phyloP scores from a whole-genome alignment of 768 basidiomycete species.

The Trametes elegans region DNA sequence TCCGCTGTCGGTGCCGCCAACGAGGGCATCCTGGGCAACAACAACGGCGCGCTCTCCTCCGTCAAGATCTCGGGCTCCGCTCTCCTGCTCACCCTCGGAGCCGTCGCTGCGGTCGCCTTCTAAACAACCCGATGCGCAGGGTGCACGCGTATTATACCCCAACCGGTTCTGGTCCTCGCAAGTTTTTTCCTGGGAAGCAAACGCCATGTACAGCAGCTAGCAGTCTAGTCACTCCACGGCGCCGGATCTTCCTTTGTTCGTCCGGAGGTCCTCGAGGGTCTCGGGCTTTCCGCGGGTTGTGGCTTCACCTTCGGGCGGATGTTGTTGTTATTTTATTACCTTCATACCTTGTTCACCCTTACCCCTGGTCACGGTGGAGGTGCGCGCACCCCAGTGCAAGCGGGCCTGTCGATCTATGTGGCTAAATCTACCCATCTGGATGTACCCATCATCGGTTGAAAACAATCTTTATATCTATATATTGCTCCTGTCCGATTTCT shows the following conservation, averaged over 20 bases:
- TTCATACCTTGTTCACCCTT: background rate
- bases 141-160: conserved; percentile 15
- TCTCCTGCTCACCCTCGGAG: conserved; percentile 25
- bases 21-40: conserved; percentile 26
- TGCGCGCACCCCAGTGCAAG: conserved; percentile 14
- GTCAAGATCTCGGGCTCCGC: conserved; percentile 25
- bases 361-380: conserved; percentile 17
- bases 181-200: conserved; percentile 13
- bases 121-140: conserved; percentile 15
- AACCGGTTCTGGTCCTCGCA: background rate
- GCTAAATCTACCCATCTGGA: background rate
- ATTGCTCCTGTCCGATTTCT: background rate
- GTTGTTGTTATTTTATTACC: conserved; percentile 16
- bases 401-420: conserved; percentile 13
- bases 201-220: conserved; percentile 21
- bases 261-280: conserved; percentile 17
- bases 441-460: conserved; percentile 13
- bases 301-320: conserved; percentile 11
- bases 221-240: conserved; percentile 20
- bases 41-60: conserved; percentile 26
- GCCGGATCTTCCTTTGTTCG: conserved; percentile 17
- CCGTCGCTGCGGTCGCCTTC: conserved; percentile 24
- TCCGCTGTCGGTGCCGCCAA: conserved; percentile 35
- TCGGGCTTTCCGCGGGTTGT: conserved; percentile 15
- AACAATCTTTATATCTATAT: conserved; percentile 19